Base-by-base conservation (phyloP, 495 filamentous ascomycete genomes). In the Mytilinidion resinicola region DNA sequence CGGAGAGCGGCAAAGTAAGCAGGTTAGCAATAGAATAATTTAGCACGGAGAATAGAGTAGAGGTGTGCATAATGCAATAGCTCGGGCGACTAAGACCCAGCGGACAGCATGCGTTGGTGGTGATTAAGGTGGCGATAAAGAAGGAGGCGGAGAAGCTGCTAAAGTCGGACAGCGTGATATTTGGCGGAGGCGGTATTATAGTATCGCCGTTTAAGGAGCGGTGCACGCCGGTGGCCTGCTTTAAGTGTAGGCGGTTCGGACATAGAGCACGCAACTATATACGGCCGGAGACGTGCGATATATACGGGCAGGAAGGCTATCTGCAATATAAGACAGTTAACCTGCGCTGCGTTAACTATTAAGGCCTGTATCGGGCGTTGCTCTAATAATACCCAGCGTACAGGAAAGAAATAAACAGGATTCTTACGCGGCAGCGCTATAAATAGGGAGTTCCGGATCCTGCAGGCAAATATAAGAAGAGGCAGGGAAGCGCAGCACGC, bases 221-320 rank as follows among this genome's bases (percentile, higher is more conserved):
- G 10, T 37, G 59, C 46, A 62, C 47, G 44, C 54, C 35, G 33
- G 53, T 62, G 20, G n/a, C 33, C 3, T 62, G 54, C 54, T 62
- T 62, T 33, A 62, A 37, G 17, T 62, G 54, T 38, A 57, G 59
- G 34, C n/a, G 53, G 43, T 39, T 61, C 21, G 42, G 59, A 6
- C 53, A 62, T 41, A 46, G 59, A 34, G 59, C 47, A 15, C 51
- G 54, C 19, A 54, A 62, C 59, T 62, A 47, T 30, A 19, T 42
- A 25, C 38, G 44, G 41, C 47, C 46, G 14, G 59, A 53, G 21
- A 62, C 55, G 15, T 62, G 59, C 34, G 53, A 61, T 25, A 61
- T 56, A n/a, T 61, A 44, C 48, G 53, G 52, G 4, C 58, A 61
- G 51, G 59, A 62, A 39, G 59, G 59, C n/a, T 47, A 57, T 36